These are phyloP conservation scores for Neofusicoccum laricinum DNA, from an alignment of 2,329 filamentous ascomycete genomes.

Conservation along the genomic window DNA sequence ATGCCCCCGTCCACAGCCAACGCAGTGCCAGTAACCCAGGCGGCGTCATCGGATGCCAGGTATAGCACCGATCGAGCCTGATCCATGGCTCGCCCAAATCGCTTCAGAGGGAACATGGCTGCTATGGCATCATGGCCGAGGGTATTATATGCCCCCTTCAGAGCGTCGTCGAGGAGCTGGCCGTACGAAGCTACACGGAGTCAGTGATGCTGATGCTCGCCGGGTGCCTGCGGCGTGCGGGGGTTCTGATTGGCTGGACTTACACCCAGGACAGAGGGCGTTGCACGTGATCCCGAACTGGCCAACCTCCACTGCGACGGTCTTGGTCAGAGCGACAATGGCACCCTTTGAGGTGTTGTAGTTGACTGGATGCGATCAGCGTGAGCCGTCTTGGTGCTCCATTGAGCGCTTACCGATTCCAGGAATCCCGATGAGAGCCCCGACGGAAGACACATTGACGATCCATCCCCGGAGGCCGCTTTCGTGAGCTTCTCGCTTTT, in stretches of 20 bases:
- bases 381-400: neutral
- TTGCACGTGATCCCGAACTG: constrained; percentile 42
- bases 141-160: neutral
- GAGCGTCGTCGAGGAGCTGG: neutral
- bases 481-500: constrained; percentile 30
- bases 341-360: constrained; percentile 50
- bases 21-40: constrained; percentile 40
- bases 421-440: constrained; percentile 30
- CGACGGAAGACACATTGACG: constrained; percentile 36
- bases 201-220: neutral
- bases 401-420: constrained; percentile 23
- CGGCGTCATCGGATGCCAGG: constrained; percentile 43
- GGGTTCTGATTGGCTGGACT: constrained; percentile 17
- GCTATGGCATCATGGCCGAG: neutral
- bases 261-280: constrained; percentile 43
- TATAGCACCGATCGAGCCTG: constrained; percentile 37
- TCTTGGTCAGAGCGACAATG: constrained; percentile 45
- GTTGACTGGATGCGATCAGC: constrained; percentile 24
- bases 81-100: constrained; percentile 18
- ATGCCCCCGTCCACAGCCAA: constrained; percentile 42
- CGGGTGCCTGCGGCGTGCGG: neutral
- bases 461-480: constrained; percentile 36
- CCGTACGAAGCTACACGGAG: neutral
- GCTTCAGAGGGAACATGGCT: neutral
- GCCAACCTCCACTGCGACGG: constrained; percentile 43